Evolutionary conservation across 2,329 filamentous ascomycete genomes (phyloP), one percentile per base, ranked within the genome.

Genomic region (Emmonsiellopsis sp.): DNA sequence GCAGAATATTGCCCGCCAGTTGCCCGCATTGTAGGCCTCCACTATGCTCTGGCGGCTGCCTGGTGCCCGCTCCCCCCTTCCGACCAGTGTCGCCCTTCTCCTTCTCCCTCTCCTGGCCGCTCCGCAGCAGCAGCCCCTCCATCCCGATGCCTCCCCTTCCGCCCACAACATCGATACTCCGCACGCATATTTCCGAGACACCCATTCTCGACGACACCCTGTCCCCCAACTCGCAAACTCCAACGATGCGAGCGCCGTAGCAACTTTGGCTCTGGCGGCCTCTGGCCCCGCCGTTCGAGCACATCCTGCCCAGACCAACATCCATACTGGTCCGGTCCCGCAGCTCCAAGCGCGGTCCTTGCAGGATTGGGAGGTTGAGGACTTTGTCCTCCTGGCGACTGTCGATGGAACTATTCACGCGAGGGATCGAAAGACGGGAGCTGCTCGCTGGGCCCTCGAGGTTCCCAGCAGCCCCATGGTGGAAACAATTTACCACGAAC

Each of bases 281-380:
- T 71, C 75, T 60, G 70, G 76, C 66, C 76, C 82, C 79, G 82
- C 89, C 87, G 91, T 96, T 80, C 82, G 89, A 95, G 91, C 90
- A 89, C 88, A 87, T 83, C 82, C 83, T 83, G 83, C 83, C 79
- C 82, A 83, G 75, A 76, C 78, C 70, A 81, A 80, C 74, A 80
- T 79, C 68, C 73, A 74, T 54, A 78, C 79, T 70, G 84, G 83
- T 65, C 78, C 87, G 73, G 81, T 86, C 77, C 85, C 87, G 87
- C 87, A 85, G 85, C 86, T 88, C 70, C 79, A 80, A 86, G 92
- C 90, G 91, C 91, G 92, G 84, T 94, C 86, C 80, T 80, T 97
- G 82, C 86, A 91, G 82, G 92, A 96, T 77, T 97, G 92, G 92
- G 89, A 96, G 87, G 91, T 96, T 76, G 92, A 97, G 88, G 91